These are phyloP conservation scores for Coelastrella sp. DNA, from an alignment of 139 green algal genomes.

Conservation along the genomic window DNA sequence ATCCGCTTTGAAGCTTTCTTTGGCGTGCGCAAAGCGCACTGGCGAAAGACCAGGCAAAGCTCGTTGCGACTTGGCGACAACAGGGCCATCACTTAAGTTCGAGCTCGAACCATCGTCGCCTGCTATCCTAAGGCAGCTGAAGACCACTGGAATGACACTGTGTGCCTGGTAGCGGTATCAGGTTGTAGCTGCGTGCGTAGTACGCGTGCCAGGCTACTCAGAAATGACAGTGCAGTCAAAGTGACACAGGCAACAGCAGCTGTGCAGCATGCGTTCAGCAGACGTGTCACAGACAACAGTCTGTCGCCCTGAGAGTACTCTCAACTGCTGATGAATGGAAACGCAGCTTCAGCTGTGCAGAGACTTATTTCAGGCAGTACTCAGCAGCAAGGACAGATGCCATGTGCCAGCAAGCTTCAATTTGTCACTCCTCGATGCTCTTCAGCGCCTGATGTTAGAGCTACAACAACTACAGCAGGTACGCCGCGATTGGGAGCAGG, in stretches of 20 bases:
- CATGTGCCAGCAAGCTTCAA: background rate
- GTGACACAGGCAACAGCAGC: background rate
- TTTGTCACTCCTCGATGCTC: background rate
- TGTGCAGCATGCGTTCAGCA: background rate
- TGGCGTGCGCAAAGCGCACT: no score
- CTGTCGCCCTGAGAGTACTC: background rate
- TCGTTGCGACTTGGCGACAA: no score
- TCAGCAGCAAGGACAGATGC: background rate
- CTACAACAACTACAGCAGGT: conserved; percentile 18
- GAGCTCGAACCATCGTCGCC: no score
- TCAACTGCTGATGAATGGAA: background rate
- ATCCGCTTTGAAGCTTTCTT: no score
- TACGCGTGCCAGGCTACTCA: no score
- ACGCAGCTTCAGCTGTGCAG: conserved; percentile 25
- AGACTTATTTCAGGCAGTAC: conserved; percentile 12
- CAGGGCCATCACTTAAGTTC: no score
- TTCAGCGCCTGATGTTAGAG: conserved; percentile 11
- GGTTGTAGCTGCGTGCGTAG: background rate
- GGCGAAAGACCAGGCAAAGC: no score
- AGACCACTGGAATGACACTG: no score
- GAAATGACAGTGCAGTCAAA: no score
- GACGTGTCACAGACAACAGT: background rate
- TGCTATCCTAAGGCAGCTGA: no score
- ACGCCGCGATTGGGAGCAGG: background rate
- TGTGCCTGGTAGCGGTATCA: no score